Evolutionary conservation across 495 filamentous ascomycete species (phyloP).

Genomic region (Acidiella bohemica): DNA sequence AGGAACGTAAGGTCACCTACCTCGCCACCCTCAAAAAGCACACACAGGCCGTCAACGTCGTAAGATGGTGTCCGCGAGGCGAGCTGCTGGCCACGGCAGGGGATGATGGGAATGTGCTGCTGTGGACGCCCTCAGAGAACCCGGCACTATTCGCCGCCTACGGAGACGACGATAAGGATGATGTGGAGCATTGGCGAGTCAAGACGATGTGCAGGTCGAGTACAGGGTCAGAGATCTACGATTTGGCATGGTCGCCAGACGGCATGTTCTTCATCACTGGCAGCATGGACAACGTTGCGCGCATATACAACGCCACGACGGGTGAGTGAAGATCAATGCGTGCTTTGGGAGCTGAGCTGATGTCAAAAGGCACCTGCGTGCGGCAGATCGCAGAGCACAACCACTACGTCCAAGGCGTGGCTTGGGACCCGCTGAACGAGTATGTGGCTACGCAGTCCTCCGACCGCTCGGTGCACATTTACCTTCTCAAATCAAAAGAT

Average conservation of each 20-base stretch:
- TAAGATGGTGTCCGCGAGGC: conserved; percentile 85
- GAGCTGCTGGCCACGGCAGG: conserved; percentile 90
- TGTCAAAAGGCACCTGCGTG: conserved; percentile 61
- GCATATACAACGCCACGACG: conserved; percentile 90
- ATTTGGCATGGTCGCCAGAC: conserved; percentile 96
- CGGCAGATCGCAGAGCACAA: conserved; percentile 97
- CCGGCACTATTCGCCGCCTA: conserved; percentile 48
- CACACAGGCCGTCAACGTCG: conserved; percentile 95
- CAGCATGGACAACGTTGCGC: conserved; percentile 96
- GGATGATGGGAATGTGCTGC: conserved; percentile 89
- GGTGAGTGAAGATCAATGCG: too few species aligned
- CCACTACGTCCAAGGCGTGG: conserved; percentile 96
- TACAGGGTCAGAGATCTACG: conserved; percentile 81
- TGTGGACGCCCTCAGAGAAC: conserved; percentile 84
- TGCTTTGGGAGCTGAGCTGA: background rate
- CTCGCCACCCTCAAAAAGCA: conserved; percentile 83
- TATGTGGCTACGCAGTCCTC: conserved; percentile 97
- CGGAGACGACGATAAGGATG: conserved; percentile 74
- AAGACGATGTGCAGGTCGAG: conserved; percentile 94
- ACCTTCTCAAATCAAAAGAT: conserved; percentile 89
- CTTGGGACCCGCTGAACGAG: conserved; percentile 97
- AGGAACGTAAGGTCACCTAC: conserved; percentile 77
- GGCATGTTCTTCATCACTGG: conserved; percentile 93
- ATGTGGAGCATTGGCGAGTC: conserved; percentile 92
- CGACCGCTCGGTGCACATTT: conserved; percentile 94